Base-by-base conservation (phyloP, 2,329 filamentous ascomycete species). In the Colletotrichum sp. region DNA sequence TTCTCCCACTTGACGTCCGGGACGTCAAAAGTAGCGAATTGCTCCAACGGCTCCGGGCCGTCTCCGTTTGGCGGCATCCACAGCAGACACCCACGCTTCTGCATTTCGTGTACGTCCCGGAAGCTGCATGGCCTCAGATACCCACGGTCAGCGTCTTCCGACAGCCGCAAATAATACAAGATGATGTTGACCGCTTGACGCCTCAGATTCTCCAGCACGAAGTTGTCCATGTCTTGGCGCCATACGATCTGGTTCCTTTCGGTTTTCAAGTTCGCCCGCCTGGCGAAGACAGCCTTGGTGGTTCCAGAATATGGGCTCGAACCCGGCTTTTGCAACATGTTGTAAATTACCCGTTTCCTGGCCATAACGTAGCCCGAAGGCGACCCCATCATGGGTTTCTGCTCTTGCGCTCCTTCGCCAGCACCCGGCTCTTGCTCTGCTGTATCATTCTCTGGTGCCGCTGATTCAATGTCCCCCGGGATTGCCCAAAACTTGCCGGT, bases 201-300 rank as follows among this genome's bases (percentile, higher is more conserved):
- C 6, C 90, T 88, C 83, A 93, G 85, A 74, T 89, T 83, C 8
- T 86, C 82, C 6, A 93, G 83, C 0, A 94, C 79, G 30, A 90
- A 84, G 0, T 84, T 82, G 39, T 88, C 85, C 91, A 93, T 94
- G 78, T 92, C 90, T 7, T 83, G 55, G 34, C 91, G 88, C 88
- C 88, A 91, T 29, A 85, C 82, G 11, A 83, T 11, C 76, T 77
- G 71, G 34, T 68, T 79, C 57, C 52, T 76, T 63, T 0, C 30
- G 11, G 27, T 12, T 77, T 67, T 16, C 39, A 44, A 19, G 12
- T 30, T 55, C 6, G 25, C 39, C 13, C 79, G 52, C n/a, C 49
- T 34, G 15, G 73, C 68, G 3, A 79, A 72, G 44, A 75, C 71
- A 34, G 69, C 62, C 12, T 27, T 11, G 30, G 30, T 29, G 80